Base-by-base conservation (phyloP, 257 asterid genomes). In the Nicotiana knightiana region DNA sequence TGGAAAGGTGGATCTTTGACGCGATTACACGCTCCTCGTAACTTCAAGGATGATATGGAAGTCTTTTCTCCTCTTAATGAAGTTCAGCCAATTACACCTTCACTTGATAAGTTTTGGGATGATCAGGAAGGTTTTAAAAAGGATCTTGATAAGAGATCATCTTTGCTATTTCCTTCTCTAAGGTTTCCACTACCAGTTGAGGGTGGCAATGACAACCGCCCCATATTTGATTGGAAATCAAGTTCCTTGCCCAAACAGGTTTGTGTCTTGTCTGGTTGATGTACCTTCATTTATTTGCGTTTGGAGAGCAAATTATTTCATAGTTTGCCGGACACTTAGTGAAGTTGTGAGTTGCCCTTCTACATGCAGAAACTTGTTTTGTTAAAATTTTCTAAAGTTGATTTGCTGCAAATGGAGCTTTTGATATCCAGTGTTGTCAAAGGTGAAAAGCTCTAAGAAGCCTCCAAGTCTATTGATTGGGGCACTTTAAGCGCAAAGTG, bases 31-130 rank as follows among this genome's bases (percentile, higher is more conserved):
- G 93, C 99, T 76, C 91, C 97, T 82, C 92, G 95, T 87, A 91
- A 93, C 90, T 86, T 92, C 88, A 94, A 94, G 91, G 98, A 96
- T 92, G 99, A 96, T 85, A 94, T 96, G 98, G 97, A 96, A 84
- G 93, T 96, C 77, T 96, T 96, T 85, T 96, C 99, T 80, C 98
- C 99, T 54, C 91, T 96, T n/a, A 93, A 92, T 82, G 98, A 96
- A 85, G 95, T 96, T 83, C 98, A 94, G 89, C 97, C 98, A 80
- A 87, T 92, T 65, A 94, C 99, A 67, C 98, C 97, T 81, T 91
- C 97, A 82, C 89, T 94, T 81, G 94, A 96, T 82, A 94, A 89
- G 84, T 66, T 92, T 82, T 93, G 97, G 98, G 93, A 86, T 82
- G 90, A 86, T 82, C 91, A 80, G 77, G 96, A 85, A 37, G 91